These are phyloP conservation scores for Bipolaris victoriae DNA, from an alignment of 2,329 filamentous ascomycete genomes.

Conservation along the genomic window DNA sequence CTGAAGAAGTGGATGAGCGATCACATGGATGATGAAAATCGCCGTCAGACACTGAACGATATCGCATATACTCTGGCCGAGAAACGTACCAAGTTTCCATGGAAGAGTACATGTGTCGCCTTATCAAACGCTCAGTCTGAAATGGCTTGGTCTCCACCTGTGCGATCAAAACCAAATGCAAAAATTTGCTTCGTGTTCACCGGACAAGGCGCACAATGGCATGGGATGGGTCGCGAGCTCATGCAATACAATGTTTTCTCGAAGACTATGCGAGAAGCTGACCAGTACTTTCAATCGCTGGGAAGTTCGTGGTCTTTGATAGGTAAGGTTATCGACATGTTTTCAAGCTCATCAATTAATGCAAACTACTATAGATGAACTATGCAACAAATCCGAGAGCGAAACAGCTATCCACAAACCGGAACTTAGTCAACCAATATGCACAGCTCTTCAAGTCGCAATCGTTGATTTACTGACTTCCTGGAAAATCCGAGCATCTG, in stretches of 20 bases:
- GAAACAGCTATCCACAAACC: slow-evolving; percentile 18
- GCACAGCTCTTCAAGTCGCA: slow-evolving; percentile 30
- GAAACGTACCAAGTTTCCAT: slow-evolving; percentile 18
- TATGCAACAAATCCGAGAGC: slow-evolving; percentile 11
- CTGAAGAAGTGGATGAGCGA: slow-evolving; percentile 7
- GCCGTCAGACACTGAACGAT: slow-evolving; percentile 4
- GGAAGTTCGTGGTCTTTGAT: slow-evolving; percentile 24
- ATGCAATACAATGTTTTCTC: slow-evolving; percentile 20
- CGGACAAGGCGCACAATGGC: slow-evolving; percentile 42
- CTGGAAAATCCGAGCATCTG: slow-evolving; percentile 19
- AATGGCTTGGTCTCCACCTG: slow-evolving; percentile 8
- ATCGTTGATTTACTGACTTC: slow-evolving; percentile 24
- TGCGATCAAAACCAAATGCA: neutral
- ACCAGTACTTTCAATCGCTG: slow-evolving; percentile 16
- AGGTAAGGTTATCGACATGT: neutral
- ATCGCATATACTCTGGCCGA: slow-evolving; percentile 17
- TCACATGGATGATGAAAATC: neutral
- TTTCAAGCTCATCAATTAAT: neutral
- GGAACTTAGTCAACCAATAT: slow-evolving; percentile 28
- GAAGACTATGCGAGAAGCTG: slow-evolving; percentile 14
- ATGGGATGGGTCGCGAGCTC: slow-evolving; percentile 33
- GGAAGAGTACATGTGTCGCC: slow-evolving; percentile 12
- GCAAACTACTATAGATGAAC: slow-evolving; percentile 11
- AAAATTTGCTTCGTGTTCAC: slow-evolving; percentile 33
- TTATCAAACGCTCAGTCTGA: neutral